Conservation (phyloP, 2,329 filamentous ascomycete genomes). For the Pseudocercospora pini-densiflorae region DNA sequence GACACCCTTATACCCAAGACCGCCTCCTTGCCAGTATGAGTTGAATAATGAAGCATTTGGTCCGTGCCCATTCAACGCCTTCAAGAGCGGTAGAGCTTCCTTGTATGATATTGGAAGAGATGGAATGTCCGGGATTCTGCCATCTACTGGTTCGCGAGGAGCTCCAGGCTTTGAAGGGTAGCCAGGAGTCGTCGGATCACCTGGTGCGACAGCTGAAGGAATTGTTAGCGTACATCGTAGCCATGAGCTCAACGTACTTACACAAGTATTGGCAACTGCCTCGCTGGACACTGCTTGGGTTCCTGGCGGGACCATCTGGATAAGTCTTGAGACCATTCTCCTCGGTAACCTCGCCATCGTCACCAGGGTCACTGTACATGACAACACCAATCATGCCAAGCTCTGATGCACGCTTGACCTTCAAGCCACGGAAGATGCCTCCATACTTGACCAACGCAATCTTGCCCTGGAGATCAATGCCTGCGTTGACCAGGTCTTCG, state of each 20-base stretch:
- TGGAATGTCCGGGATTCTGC: conserved; percentile 79
- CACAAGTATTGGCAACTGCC: conserved; percentile 73
- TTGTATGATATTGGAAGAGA: conserved; percentile 88
- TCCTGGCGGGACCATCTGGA: conserved; percentile 82
- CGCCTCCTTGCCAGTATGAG: conserved; percentile 68
- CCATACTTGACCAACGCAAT: conserved; percentile 89
- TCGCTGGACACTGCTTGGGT: conserved; percentile 87
- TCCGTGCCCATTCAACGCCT: conserved; percentile 86
- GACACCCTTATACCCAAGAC: conserved; percentile 78
- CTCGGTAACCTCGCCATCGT: conserved; percentile 81
- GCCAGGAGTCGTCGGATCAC: conserved; percentile 88
- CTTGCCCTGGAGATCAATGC: conserved; percentile 78
- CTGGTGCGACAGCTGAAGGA: conserved; percentile 59
- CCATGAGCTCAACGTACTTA: conserved; percentile 31
- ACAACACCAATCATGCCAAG: conserved; percentile 85
- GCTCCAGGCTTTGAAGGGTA: conserved; percentile 92
- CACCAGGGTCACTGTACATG: conserved; percentile 86
- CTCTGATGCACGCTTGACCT: conserved; percentile 90
- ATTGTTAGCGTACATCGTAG: conserved; percentile 1
- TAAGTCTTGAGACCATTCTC: conserved; percentile 79
- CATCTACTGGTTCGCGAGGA: conserved; percentile 71
- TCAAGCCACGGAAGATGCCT: conserved; percentile 83
- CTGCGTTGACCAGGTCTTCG: conserved; percentile 76
- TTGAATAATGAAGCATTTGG: conserved; percentile 76
- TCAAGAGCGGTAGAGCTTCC: conserved; percentile 86